phyloP scores from a whole-genome alignment of 2,329 filamentous ascomycete genomes.

The Lizonia empirigonia region DNA sequence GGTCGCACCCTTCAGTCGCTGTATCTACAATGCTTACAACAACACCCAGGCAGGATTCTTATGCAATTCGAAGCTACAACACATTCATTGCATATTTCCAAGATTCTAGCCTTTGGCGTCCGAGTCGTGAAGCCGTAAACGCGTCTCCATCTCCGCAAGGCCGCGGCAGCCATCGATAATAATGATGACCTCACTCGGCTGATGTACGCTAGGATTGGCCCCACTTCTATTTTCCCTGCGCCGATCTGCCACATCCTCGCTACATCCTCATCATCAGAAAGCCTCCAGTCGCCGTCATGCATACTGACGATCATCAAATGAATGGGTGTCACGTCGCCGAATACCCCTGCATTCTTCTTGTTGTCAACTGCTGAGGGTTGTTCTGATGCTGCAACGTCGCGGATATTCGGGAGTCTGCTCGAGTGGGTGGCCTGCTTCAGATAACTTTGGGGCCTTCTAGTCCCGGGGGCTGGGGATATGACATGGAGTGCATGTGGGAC shows the following conservation, averaged over 20 bases:
- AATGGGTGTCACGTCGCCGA: neutral
- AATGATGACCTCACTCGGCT: conserved; percentile 11
- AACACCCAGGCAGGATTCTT: neutral
- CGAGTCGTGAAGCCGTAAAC: neutral
- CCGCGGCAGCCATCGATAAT: neutral
- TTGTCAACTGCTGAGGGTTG: neutral
- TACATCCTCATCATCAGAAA: conserved; percentile 3
- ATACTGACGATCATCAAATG: neutral
- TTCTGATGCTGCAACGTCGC: neutral
- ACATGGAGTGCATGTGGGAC: neutral
- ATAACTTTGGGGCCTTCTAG: neutral
- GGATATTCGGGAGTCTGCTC: neutral
- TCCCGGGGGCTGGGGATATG: conserved; percentile 7
- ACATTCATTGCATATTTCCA: neutral
- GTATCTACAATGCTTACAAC: neutral
- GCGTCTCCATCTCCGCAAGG: neutral
- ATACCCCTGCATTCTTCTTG: neutral
- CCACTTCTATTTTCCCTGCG: conserved; percentile 4
- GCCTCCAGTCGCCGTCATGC: conserved; percentile 5
- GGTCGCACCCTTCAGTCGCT: neutral
- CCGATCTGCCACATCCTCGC: conserved; percentile 5
- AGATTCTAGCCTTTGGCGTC: neutral
- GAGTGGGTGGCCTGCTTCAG: neutral
- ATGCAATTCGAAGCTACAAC: neutral
- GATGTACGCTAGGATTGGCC: conserved; percentile 7